These are phyloP conservation scores for Actinomucor elegans DNA, from an alignment of 371 early-diverging fungal genomes.

Conservation along the genomic window DNA sequence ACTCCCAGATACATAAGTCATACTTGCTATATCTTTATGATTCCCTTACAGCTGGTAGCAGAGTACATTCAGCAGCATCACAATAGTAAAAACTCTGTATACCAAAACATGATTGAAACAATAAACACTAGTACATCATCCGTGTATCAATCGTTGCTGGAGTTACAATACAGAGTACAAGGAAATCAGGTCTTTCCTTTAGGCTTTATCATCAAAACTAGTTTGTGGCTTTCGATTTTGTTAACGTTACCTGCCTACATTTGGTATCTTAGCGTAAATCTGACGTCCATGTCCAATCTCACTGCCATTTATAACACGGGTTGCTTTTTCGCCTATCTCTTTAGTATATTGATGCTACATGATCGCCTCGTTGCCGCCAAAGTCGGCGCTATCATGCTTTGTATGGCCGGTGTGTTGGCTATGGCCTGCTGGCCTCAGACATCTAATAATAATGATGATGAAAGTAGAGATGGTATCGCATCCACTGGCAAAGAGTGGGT, in stretches of 20 bases:
- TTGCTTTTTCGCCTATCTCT: constrained; percentile 81
- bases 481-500: constrained; percentile 14
- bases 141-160: constrained; percentile 9
- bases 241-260: constrained; percentile 72
- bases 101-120: constrained; percentile 6
- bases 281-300: constrained; percentile 75
- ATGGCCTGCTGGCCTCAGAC: constrained; percentile 56
- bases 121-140: constrained; percentile 3
- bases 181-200: constrained; percentile 2
- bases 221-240: constrained; percentile 45
- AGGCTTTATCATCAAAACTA: constrained; percentile 15
- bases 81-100: background rate
- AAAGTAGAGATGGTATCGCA: constrained; percentile 2
- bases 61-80: constrained; percentile 31
- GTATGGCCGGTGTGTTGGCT: constrained; percentile 67
- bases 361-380: constrained; percentile 63
- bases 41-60: constrained; percentile 63
- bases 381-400: constrained; percentile 62
- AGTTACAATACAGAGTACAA: constrained; percentile 21
- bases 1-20: constrained; percentile 66
- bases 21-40: constrained; percentile 65
- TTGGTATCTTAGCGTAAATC: constrained; percentile 79
- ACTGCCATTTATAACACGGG: constrained; percentile 84
- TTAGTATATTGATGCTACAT: constrained; percentile 66
- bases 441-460: background rate